Evolutionary conservation across 2,329 filamentous ascomycete species (phyloP), one percentile per base, ranked within the genome.

Genomic region (Hymenotorrendiella dingleyae): DNA sequence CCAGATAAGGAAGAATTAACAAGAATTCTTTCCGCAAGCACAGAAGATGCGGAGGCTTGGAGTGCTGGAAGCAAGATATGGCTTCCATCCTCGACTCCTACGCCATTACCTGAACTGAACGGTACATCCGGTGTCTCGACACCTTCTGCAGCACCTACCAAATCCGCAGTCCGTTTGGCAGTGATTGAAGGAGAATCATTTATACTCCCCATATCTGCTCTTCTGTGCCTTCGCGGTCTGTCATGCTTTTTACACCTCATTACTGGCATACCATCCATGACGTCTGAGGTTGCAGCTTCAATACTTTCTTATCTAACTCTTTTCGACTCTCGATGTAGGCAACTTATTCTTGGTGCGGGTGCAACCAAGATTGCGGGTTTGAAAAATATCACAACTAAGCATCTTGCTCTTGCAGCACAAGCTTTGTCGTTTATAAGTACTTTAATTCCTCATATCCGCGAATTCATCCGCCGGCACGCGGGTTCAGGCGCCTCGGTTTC

Each of bases 261-360:
- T 44, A 75, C 86, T 4, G 83, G 82, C 23, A 91, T 97, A 44
- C 91, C 93, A 1, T 91, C 84, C 47, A 90, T 96, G 79, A 86
- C 88, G 1, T 73, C 82, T 2, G 89, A 96, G 45, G 82, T 96
- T 40, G 85, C 87, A 0, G 71, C 77, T 3, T 83, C 82, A 0
- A 75, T 98, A 9, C 71, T 96, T 30, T 83, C 93, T 17, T 94
- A 94, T 59, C 73, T 97, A 11, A 86, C 93, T 52, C 74, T 94
- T 4, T 98, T 97, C 73, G 96, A 98, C 64, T 96, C 89, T 2
- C 84, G 93, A 16, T 90, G 90, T 45, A 94, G 86, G n/a, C 93
- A 98, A 62, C 76, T 98, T 45, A 96, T 98, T 51, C 80, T 98
- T 6, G 93, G 93, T 1, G 93, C 93, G 1, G 93, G 93, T 4